Evolutionary conservation across 208 protist species (phyloP).

Genomic region (Leishmania mexicana): DNA sequence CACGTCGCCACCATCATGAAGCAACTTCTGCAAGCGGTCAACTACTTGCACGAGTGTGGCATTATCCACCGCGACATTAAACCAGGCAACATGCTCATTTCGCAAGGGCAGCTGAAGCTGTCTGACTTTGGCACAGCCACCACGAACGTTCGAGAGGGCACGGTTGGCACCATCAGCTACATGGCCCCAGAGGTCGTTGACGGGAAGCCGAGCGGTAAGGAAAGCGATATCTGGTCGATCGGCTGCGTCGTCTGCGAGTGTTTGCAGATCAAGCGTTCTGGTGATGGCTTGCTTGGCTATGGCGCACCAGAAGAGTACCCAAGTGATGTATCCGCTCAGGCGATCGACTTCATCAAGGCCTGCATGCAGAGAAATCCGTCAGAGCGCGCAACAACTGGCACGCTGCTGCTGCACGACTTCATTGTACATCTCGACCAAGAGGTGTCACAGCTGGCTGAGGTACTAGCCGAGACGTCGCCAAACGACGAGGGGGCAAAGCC

Average conservation of each 20-base stretch:
- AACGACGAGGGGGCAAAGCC: conserved; percentile 27
- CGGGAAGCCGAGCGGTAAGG: conserved; percentile 53
- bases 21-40: conserved; percentile 70
- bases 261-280: conserved; percentile 39
- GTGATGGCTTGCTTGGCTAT: conserved; percentile 53
- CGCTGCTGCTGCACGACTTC: conserved; percentile 69
- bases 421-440: conserved; percentile 68
- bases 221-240: conserved; percentile 76
- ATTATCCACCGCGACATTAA: conserved; percentile 92
- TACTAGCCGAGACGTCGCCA: conserved; percentile 35
- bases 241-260: conserved; percentile 63
- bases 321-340: conserved; percentile 40
- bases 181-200: conserved; percentile 62
- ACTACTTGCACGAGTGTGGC: conserved; percentile 68
- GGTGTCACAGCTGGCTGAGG: conserved; percentile 47
- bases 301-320: conserved; percentile 50
- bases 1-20: conserved; percentile 58
- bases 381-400: conserved; percentile 56
- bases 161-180: conserved; percentile 68
- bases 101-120: conserved; percentile 72
- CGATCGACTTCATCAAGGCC: conserved; percentile 62
- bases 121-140: conserved; percentile 82
- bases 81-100: conserved; percentile 83
- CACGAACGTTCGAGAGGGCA: conserved; percentile 45
- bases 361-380: conserved; percentile 59